Base-by-base conservation (phyloP, 2,329 filamentous ascomycete species). In the Gaeumannomyces tritici region DNA sequence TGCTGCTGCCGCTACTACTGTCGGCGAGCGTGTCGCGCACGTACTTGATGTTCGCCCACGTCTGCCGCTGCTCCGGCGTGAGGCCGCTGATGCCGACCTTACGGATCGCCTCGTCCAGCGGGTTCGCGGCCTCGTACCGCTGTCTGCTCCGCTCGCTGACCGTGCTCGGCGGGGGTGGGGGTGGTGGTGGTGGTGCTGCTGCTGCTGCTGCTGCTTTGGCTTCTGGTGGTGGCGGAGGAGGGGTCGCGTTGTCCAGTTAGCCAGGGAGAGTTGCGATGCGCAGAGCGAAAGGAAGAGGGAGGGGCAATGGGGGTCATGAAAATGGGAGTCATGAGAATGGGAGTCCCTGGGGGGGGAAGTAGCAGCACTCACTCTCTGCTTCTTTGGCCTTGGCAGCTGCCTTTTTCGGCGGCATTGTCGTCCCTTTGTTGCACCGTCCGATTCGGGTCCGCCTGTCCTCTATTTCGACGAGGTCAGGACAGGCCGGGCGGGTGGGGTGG, bases 121-220 rank as follows among this genome's bases (percentile, higher is more conserved):
- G 82, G 66, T 82, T 81, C 61, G 79, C 80, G 63, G 76, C 73
- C 73, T 78, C 76, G 74, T 78, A 80, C 63, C 76, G 77, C 63
- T 79, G 73, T 63, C 74, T 72, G 65, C 77, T 77, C 61, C 77
- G 79, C 64, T 83, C 78, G 72, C 74, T 73, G 67, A 83, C 69
- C 21, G 82, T 85, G 65, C 74, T 72, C 12, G 72, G 69, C 6
- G 72, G 64, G 35, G 72, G 68, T 62, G 75, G 72, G 61, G 72
- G 65, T 56, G 72, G 68, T 67, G 66, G 68, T 68, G n/a, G n/a
- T n/a, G n/a, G n/a, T n/a, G n/a, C n/a, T n/a, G n/a, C n/a, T n/a
- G n/a, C n/a, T n/a, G n/a, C n/a, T n/a, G n/a, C n/a, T n/a, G 63
- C 33, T 62, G 65, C 61, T 62, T 62, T 62, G 54, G 60, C 51